Conservation (phyloP, 164 flowering plant species). For the Paratinospora sagittata region DNA sequence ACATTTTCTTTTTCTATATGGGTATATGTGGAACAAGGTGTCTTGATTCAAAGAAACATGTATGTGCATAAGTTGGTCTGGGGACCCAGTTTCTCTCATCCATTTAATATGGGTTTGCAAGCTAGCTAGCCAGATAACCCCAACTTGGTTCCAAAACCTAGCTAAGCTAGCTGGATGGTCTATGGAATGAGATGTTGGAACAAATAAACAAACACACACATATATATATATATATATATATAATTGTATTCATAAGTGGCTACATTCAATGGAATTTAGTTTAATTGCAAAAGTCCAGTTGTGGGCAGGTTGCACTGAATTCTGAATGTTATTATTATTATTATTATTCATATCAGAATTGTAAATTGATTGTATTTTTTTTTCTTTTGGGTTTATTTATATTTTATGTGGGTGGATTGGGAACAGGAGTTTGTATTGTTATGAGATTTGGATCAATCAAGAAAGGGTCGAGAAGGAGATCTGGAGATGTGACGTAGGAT, state of each 20-base stretch:
- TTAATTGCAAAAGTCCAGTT: background rate
- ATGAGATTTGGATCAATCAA: background rate
- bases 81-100: background rate
- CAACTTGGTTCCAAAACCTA: background rate
- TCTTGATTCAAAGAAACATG: background rate
- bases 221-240: background rate
- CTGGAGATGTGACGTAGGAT: background rate
- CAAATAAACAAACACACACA: background rate
- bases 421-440: constrained; percentile 4
- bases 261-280: background rate
- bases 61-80: background rate
- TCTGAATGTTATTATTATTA: too few relatives aligned
- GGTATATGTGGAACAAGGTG: background rate
- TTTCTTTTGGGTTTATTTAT: background rate
- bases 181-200: background rate
- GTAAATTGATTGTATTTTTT: too few relatives aligned
- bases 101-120: background rate
- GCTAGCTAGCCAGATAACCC: background rate
- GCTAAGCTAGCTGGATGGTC: background rate
- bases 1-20: background rate
- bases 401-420: background rate
- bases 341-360: too few relatives aligned
- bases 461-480: constrained; percentile 9
- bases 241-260: background rate
- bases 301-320: background rate